Conservation (phyloP, 2,329 filamentous ascomycete genomes). For the Fusarium citri region DNA sequence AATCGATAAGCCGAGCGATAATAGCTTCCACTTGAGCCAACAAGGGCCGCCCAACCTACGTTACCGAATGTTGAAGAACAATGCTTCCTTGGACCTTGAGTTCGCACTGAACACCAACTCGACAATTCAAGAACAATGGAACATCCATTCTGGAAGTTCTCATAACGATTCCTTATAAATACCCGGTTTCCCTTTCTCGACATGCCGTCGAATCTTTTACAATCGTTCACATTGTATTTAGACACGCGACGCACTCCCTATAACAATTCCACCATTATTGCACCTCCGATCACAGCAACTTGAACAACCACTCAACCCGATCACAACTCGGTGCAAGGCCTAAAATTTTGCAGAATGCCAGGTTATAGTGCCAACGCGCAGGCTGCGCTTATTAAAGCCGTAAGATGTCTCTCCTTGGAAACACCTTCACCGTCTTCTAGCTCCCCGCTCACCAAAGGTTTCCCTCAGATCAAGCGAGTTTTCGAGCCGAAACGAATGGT, state of each 20-base stretch:
- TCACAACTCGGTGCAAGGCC: constrained; percentile 19
- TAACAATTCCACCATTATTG: constrained; percentile 25
- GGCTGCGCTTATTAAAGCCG: constrained; percentile 68
- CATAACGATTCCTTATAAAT: constrained; percentile 31
- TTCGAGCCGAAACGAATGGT: constrained; percentile 60
- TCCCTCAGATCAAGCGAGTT: constrained; percentile 51
- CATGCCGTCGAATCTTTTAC: constrained; percentile 37
- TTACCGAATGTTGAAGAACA: constrained; percentile 37
- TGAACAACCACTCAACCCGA: constrained; percentile 16
- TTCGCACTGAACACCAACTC: constrained; percentile 32
- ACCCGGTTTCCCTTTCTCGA: constrained; percentile 19
- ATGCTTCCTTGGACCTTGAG: constrained; percentile 24
- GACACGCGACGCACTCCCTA: constrained; percentile 46
- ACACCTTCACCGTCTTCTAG: constrained; percentile 3
- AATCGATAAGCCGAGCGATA: constrained; percentile 43
- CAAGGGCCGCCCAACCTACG: constrained; percentile 15
- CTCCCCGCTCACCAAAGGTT: constrained; percentile 26
- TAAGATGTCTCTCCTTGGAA: constrained; percentile 48
- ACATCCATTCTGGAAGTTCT: constrained; percentile 16
- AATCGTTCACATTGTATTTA: constrained; percentile 28
- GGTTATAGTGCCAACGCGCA: constrained; percentile 58
- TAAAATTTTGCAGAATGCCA: constrained; percentile 49
- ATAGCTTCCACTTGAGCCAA: constrained; percentile 17
- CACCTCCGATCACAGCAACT: constrained; percentile 15
- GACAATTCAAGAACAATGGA: constrained; percentile 31